Evolutionary conservation across 2,329 filamentous ascomycete species (phyloP), one percentile per base, ranked within the genome.

Genomic region (Rutstroemia sp.): DNA sequence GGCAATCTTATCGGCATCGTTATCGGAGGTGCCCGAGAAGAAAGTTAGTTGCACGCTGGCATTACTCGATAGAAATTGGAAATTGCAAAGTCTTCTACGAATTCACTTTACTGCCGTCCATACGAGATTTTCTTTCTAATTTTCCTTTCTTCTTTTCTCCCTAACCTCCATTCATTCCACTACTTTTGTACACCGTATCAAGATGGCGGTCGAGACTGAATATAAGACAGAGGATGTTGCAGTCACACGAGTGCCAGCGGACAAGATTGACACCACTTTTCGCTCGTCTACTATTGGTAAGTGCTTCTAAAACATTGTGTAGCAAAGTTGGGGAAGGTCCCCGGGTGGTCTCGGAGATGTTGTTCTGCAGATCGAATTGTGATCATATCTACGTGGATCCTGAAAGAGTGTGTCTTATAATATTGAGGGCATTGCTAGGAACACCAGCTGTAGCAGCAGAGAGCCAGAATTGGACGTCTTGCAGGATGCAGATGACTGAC

Each of bases 181-280:
- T 44, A 17, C 41, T 34, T 34, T 6, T 30, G 27, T 54, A 7
- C 3, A 45, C 23, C 19, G 34, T 7, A 12, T 57, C 51, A 64
- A 60, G 9, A 69, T 70, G 68, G 21, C 58, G 9, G 54, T 62
- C 50, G 74, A 77, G 58, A 72, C 74, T 57, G 75, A 75, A 58
- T 84, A 85, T 68, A 75, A 78, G 64, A 71, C 84, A n/a, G 79
- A 82, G 58, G 66, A 74, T 61, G 75, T 84, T 65, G 68, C 75
- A 63, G 77, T 74, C 41, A 77, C 75, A 12, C 65, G 67, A 5
- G 68, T 86, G 52, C 69, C 75, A 37, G 70, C 80, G 21, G 76
- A 77, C 10, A 73, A 80, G 57, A 86, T 86, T 60, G 81, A 86
- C 69, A 73, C 72, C 64, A 82, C 79, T 27, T 85, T 86, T 66